Percentiles rank a stretch among this genome's conserved stretches.
phyloP scores from a whole-genome alignment of 306 rosid genomes.

The Trifolium dubium region DNA sequence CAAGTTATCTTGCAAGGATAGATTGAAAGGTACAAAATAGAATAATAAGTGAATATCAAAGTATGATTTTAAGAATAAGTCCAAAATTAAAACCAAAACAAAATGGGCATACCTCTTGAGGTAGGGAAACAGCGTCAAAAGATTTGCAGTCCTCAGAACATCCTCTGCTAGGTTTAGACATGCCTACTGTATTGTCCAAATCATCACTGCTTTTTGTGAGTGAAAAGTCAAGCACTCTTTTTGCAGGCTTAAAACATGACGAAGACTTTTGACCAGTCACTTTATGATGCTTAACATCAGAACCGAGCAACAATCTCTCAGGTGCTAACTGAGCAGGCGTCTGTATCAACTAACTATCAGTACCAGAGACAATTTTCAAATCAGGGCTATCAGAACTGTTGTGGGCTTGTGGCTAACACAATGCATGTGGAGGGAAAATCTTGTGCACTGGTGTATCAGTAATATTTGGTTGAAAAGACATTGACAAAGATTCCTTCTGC shows the following conservation, averaged over 20 bases:
- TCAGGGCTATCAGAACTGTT: constrained; percentile 47
- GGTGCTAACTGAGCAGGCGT: constrained; percentile 67
- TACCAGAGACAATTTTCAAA: constrained; percentile 43
- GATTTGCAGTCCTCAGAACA: constrained; percentile 28
- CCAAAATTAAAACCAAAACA: constrained; percentile 6
- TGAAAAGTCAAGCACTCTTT: constrained; percentile 69
- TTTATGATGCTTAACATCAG: constrained; percentile 46
- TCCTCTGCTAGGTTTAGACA: constrained; percentile 39
- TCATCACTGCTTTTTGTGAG: constrained; percentile 47
- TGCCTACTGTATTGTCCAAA: constrained; percentile 38
- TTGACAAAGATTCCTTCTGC: constrained; percentile 42
- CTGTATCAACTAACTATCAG: constrained; percentile 46
- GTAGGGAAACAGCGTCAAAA: constrained; percentile 39
- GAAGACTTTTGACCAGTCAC: constrained; percentile 39
- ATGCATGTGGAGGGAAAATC: constrained; percentile 40
- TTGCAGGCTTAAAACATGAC: constrained; percentile 55
- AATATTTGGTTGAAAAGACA: constrained; percentile 34
- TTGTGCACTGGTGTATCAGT: constrained; percentile 42
- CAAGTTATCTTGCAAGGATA: no score
- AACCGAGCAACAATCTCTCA: constrained; percentile 48
- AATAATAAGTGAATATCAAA: not conserved
- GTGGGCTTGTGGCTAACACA: no score
- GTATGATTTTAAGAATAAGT: constrained; percentile 13
- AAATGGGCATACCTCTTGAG: constrained; percentile 54
- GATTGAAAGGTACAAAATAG: constrained; percentile 27